These are phyloP conservation scores for Raffaelea albimanens DNA, from an alignment of 2,329 filamentous ascomycete genomes.

Conservation along the genomic window DNA sequence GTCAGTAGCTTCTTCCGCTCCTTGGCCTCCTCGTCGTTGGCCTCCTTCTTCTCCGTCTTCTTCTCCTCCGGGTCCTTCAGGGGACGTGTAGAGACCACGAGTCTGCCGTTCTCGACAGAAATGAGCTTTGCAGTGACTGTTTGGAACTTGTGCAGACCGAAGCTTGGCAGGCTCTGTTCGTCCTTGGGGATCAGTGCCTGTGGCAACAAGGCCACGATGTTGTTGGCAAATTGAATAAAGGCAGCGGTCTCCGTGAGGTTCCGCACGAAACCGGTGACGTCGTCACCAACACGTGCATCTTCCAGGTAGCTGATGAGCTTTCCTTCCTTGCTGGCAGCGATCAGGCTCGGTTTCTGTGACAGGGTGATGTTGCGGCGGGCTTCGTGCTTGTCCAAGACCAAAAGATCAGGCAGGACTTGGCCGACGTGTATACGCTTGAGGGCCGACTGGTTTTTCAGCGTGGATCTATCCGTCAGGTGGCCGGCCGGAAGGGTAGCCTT, in stretches of 20 bases:
- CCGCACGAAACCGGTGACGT: slow-evolving; percentile 70
- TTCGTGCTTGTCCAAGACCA: slow-evolving; percentile 79
- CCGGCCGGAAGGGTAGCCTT: slow-evolving; percentile 68
- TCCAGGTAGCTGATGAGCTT: slow-evolving; percentile 63
- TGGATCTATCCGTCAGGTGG: slow-evolving; percentile 78
- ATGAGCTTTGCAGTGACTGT: slow-evolving; percentile 64
- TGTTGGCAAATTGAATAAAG: slow-evolving; percentile 81
- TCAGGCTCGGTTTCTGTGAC: slow-evolving; percentile 73
- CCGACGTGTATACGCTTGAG: slow-evolving; percentile 77
- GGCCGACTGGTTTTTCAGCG: slow-evolving; percentile 65
- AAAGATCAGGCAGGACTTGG: slow-evolving; percentile 70
- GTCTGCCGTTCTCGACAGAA: slow-evolving; percentile 62
- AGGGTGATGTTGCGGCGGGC: slow-evolving; percentile 66
- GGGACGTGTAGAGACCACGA: slow-evolving; percentile 46
- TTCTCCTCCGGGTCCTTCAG: slow-evolving; percentile 27
- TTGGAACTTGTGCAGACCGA: slow-evolving; percentile 70
- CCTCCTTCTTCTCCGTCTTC: neutral
- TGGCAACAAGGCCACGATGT: slow-evolving; percentile 68
- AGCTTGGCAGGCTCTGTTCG: slow-evolving; percentile 54
- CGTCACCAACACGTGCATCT: slow-evolving; percentile 58
- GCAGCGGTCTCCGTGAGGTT: slow-evolving; percentile 74
- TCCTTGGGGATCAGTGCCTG: slow-evolving; percentile 70
- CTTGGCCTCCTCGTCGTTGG: neutral
- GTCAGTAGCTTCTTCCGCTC: slow-evolving; percentile 12
- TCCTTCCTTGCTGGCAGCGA: slow-evolving; percentile 64